These are phyloP conservation scores for Puccinia brachypodii DNA, from an alignment of 1,284 basidiomycete species.

Conservation along the genomic window DNA sequence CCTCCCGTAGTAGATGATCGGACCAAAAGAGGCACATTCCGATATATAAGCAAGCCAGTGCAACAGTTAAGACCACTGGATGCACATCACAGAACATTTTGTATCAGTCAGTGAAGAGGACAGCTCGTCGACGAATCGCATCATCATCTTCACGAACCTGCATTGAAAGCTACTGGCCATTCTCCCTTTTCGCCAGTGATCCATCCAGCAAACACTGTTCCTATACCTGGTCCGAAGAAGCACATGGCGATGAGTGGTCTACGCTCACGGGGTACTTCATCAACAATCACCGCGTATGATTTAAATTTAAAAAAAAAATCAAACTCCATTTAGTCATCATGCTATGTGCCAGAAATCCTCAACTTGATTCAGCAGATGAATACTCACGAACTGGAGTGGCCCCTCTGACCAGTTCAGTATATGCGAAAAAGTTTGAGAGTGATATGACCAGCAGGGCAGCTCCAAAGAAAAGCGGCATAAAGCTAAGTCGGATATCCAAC, in stretches of 20 bases:
- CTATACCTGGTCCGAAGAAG: neutral
- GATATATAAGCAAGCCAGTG: conserved; percentile 11
- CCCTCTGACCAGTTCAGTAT: conserved; percentile 37
- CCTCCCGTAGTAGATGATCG: conserved; percentile 31
- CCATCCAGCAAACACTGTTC: conserved; percentile 38
- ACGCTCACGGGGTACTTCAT: conserved; percentile 6
- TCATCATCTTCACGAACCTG: conserved; percentile 21
- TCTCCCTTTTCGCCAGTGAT: conserved; percentile 40
- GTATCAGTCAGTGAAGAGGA: neutral
- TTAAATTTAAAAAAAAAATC: neutral
- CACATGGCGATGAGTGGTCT: conserved; percentile 23
- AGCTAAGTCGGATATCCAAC: conserved; percentile 32
- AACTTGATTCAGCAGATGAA: neutral
- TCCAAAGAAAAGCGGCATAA: conserved; percentile 34
- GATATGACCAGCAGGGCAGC: conserved; percentile 26
- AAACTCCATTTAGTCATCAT: neutral
- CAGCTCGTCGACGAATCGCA: no score
- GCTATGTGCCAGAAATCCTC: neutral
- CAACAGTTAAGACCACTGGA: conserved; percentile 27
- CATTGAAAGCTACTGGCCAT: conserved; percentile 36
- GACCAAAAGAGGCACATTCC: conserved; percentile 25
- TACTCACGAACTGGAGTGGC: neutral
- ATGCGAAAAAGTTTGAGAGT: conserved; percentile 24
- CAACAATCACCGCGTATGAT: neutral
- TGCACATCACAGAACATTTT: neutral